Evolutionary conservation across 169 alveolate species (phyloP).

Genomic region (Plasmodium gaboni): DNA sequence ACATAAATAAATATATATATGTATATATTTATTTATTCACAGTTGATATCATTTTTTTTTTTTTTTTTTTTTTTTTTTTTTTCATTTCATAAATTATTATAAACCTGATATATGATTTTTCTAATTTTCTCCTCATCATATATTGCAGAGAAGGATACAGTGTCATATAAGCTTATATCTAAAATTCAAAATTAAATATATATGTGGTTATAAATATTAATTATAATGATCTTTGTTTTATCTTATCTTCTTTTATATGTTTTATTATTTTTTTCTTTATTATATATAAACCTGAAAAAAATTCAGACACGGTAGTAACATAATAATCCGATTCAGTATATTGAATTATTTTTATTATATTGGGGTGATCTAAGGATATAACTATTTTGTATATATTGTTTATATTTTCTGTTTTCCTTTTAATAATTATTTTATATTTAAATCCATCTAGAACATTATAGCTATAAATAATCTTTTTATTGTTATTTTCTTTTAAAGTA

Average conservation of each 20-base stretch:
- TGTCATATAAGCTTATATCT: constrained; percentile 34
- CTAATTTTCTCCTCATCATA: constrained; percentile 57
- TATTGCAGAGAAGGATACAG: constrained; percentile 12
- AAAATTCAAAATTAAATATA: background rate
- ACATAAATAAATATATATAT: constrained; percentile 1
- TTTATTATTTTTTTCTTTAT: background rate
- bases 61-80: constrained; percentile 8
- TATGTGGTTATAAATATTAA: background rate
- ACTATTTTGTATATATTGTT: constrained; percentile 20
- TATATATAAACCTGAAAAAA: constrained; percentile 34
- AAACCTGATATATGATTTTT: constrained; percentile 62
- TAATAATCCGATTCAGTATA: constrained; percentile 31
- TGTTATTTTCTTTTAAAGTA: constrained; percentile 45
- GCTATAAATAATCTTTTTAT: constrained; percentile 42
- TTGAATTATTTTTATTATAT: constrained; percentile 52
- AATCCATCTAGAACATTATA: constrained; percentile 54
- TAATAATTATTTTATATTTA: constrained; percentile 55
- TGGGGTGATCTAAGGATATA: constrained; percentile 52
- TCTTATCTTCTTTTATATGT: background rate
- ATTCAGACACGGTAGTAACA: constrained; percentile 48
- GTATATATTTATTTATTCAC: background rate
- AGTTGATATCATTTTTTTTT: too few species aligned
- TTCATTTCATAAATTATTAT: constrained; percentile 15
- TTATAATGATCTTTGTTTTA: too few species aligned
- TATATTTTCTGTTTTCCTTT: constrained; percentile 27